Conservation (phyloP, 768 basidiomycete species). For the Chalciporus sphaerocephalus region DNA sequence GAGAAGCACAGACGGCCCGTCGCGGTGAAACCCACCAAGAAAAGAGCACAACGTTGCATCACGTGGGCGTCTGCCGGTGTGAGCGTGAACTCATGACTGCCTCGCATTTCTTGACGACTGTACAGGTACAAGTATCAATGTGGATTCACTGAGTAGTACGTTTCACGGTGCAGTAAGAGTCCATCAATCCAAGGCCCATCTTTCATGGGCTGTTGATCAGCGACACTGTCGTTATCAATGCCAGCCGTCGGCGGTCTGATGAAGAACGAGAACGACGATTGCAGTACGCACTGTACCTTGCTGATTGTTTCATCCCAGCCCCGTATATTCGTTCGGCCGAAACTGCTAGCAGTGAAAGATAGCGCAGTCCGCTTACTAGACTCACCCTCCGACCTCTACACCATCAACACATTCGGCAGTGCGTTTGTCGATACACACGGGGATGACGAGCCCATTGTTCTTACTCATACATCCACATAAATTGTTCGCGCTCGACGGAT, state of each 20-base stretch:
- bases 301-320: not conserved
- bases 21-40: not conserved
- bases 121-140: too few relatives aligned
- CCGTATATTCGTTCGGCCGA: not conserved
- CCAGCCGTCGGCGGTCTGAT: not conserved
- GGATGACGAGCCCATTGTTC: not conserved
- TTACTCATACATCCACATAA: not conserved
- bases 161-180: too few relatives aligned
- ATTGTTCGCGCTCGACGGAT: not conserved
- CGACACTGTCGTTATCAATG: too few relatives aligned
- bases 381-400: not conserved
- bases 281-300: too few relatives aligned
- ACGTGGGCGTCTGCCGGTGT: constrained; percentile 5
- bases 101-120: too few relatives aligned
- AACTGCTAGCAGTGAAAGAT: too few relatives aligned
- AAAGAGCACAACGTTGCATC: constrained; percentile 5
- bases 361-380: too few relatives aligned
- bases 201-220: too few relatives aligned
- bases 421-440: not conserved
- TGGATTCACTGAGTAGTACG: not conserved
- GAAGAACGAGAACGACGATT: not conserved
- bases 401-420: not conserved
- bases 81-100: not conserved
- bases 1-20: not conserved
- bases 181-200: too few relatives aligned